Percentiles rank a stretch among this genome's conserved stretches.
Conservation (phyloP, 192 early-diverging fungal species). For the Coemansia sp. region DNA sequence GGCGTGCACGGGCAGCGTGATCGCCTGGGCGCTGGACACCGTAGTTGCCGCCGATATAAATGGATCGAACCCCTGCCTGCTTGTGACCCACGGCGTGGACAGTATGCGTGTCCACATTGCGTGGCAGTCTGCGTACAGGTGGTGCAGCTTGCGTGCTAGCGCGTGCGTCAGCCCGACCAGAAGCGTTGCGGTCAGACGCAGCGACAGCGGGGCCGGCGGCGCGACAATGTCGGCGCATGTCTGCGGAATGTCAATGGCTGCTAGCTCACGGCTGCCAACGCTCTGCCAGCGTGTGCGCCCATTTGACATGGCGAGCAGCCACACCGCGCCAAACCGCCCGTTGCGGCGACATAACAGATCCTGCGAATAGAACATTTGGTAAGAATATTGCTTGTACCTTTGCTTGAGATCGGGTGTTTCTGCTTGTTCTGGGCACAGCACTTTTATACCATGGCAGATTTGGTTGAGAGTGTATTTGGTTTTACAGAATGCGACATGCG, state of each 20-base stretch:
- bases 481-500: too few species aligned
- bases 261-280: conserved; percentile 25
- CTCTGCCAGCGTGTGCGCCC: conserved; percentile 9
- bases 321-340: conserved; percentile 31
- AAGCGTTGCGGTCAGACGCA: conserved; percentile 33
- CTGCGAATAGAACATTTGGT: conserved; percentile 44
- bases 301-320: conserved; percentile 29
- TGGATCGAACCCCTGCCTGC: conserved; percentile 20
- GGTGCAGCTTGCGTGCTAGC: conserved; percentile 10
- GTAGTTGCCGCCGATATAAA: conserved; percentile 21
- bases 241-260: conserved; percentile 24
- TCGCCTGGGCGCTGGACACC: conserved; percentile 10
- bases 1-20: conserved; percentile 10
- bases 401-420: too few species aligned
- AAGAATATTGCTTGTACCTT: not conserved
- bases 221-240: conserved; percentile 25
- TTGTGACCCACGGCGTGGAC: conserved; percentile 30
- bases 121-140: conserved; percentile 25
- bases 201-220: conserved; percentile 22
- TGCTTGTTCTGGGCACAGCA: too few species aligned
- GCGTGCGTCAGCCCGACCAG: conserved; percentile 30
- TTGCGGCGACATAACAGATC: conserved; percentile 35
- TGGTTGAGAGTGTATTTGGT: too few species aligned
- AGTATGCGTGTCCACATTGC: conserved; percentile 22
- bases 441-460: not conserved